Conservation (phyloP, 2,329 filamentous ascomycete genomes). For the Pestalotiopsis sp. region DNA sequence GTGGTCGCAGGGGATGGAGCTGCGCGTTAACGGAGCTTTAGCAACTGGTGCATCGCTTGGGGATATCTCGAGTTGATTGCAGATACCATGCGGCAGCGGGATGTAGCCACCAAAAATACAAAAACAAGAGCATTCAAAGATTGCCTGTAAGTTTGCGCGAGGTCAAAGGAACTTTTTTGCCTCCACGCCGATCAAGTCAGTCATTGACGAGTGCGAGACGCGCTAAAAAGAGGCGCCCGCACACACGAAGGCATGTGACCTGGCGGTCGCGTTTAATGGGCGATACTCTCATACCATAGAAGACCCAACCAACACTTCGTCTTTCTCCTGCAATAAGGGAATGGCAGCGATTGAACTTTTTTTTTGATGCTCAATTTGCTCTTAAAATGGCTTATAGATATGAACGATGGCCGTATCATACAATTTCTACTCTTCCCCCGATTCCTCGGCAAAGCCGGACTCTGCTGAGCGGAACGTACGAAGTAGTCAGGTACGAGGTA, state of each 20-base stretch:
- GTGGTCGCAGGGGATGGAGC: neutral
- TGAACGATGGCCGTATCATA: no score
- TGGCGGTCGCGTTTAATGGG: neutral
- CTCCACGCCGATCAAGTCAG: neutral
- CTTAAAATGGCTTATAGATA: no score
- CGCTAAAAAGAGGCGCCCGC: neutral
- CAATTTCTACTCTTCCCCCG: no score
- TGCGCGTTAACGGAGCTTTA: neutral
- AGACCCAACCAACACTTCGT: no score
- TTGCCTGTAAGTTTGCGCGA: neutral
- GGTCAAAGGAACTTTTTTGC: neutral
- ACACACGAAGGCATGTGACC: neutral
- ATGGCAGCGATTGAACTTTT: no score
- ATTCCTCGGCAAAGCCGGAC: no score
- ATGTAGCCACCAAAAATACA: neutral
- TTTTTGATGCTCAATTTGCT: no score
- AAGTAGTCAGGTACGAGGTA: no score
- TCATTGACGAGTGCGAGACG: neutral
- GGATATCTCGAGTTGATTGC: neutral
- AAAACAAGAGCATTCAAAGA: neutral
- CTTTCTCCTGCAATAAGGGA: no score
- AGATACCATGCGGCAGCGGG: neutral
- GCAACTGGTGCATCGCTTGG: neutral
- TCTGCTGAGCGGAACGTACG: no score
- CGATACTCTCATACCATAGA: neutral